Percentiles rank a stretch among this genome's conserved stretches.
Evolutionary conservation across 805 yeast species (phyloP).

Genomic region (Peterozyma xylosa): DNA sequence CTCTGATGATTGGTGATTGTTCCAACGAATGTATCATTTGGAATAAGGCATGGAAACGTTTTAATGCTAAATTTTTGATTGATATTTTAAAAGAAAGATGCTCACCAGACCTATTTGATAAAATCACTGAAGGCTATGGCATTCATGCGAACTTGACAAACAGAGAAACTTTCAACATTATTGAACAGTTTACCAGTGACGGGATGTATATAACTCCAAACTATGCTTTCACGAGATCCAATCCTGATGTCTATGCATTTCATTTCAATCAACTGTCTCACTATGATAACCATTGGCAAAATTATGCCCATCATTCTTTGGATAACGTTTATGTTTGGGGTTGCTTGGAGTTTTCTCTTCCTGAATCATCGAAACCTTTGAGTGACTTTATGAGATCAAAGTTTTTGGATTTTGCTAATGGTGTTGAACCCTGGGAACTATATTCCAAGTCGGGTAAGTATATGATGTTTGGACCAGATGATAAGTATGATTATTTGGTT

Average conservation of each 20-base stretch:
- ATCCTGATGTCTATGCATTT: too few species aligned
- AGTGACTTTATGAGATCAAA: too few species aligned
- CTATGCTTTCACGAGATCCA: too few species aligned
- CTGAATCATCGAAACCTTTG: background rate
- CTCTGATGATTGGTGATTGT: slow-evolving; percentile 9
- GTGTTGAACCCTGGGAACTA: slow-evolving; percentile 1
- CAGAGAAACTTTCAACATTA: too few species aligned
- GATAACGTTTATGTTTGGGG: slow-evolving; percentile 13
- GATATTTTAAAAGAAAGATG: too few species aligned
- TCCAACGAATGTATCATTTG: slow-evolving; percentile 7
- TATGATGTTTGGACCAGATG: slow-evolving; percentile 8
- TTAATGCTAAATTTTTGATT: slow-evolving; percentile 6
- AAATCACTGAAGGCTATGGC: too few species aligned
- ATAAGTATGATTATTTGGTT: slow-evolving; percentile 3
- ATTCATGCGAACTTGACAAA: too few species aligned
- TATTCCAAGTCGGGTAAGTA: slow-evolving; percentile 4
- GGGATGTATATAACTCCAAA: too few species aligned
- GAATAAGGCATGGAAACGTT: slow-evolving; percentile 7
- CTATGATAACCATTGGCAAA: slow-evolving; percentile 7
- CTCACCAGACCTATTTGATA: too few species aligned
- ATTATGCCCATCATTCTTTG: slow-evolving; percentile 12
- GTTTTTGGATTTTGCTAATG: too few species aligned
- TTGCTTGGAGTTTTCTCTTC: slow-evolving; percentile 5
- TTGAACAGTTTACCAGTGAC: too few species aligned
- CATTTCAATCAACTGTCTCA: slow-evolving; percentile 6